Evolutionary conservation across 2,329 filamentous ascomycete genomes (phyloP).

Genomic region (Trichoderma citrinoviride): DNA sequence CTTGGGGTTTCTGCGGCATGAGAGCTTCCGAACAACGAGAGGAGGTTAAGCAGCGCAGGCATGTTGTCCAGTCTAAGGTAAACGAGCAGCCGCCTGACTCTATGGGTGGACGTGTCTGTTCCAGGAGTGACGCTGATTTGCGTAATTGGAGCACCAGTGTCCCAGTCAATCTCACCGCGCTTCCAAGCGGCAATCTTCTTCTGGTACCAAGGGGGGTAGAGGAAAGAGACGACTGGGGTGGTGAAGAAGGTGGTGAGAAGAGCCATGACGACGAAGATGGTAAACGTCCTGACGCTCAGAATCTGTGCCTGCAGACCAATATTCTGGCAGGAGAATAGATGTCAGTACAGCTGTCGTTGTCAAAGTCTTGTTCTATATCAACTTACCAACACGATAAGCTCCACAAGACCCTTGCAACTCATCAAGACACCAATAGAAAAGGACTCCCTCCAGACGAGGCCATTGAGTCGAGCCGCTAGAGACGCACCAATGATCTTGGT

Average conservation of each 20-base stretch:
- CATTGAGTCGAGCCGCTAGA: conserved; percentile 70
- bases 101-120: conserved; percentile 19
- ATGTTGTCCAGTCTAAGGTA: conserved; percentile 84
- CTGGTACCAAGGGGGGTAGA: conserved; percentile 69
- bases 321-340: conserved; percentile 44
- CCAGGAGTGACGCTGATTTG: conserved; percentile 21
- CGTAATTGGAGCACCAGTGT: conserved; percentile 31
- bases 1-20: conserved; percentile 25
- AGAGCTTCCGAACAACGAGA: conserved; percentile 68
- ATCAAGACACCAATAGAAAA: conserved; percentile 85
- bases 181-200: conserved; percentile 58
- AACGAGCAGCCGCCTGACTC: conserved; percentile 66
- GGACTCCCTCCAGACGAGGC: conserved; percentile 85
- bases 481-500: conserved; percentile 84
- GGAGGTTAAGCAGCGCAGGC: conserved; percentile 75
- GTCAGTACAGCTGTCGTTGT: background rate
- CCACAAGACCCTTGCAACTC: conserved; percentile 95
- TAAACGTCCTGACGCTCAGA: conserved; percentile 77
- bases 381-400: conserved; percentile 85
- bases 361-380: background rate
- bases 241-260: conserved; percentile 81
- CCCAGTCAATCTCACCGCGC: conserved; percentile 88
- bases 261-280: conserved; percentile 94
- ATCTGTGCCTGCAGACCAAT: conserved; percentile 82
- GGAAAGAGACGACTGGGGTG: conserved; percentile 67